phyloP scores from a whole-genome alignment of 495 filamentous ascomycete genomes.

The Annulohypoxylon bovei region DNA sequence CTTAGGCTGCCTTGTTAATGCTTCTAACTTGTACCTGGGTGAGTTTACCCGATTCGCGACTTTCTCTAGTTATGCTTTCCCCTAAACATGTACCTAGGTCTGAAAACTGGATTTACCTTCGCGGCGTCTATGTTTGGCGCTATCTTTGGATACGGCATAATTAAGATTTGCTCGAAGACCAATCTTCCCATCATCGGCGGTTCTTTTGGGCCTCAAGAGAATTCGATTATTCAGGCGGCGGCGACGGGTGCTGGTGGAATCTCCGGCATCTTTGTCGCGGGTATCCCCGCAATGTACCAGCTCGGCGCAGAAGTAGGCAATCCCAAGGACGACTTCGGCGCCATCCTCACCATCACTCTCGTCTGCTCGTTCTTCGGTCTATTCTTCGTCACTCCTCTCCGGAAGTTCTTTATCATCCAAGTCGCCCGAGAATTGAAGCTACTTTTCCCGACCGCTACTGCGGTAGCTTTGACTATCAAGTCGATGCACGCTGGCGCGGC shows the following conservation, averaged over 20 bases:
- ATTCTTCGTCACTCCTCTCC: conserved; percentile 72
- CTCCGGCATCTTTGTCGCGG: conserved; percentile 70
- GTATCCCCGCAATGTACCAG: conserved; percentile 71
- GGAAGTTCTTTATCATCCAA: conserved; percentile 75
- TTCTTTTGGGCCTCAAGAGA: conserved; percentile 68
- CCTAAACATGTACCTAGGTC: conserved; percentile 55
- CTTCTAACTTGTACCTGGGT: conserved; percentile 73
- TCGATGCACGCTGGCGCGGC: conserved; percentile 68
- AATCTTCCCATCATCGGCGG: conserved; percentile 68
- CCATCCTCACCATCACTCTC: conserved; percentile 69
- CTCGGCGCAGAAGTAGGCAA: conserved; percentile 59
- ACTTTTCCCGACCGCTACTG: conserved; percentile 71
- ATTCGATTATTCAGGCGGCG: conserved; percentile 72
- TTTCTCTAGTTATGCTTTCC: not conserved
- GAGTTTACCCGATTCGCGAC: conserved; percentile 25
- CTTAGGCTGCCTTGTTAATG: conserved; percentile 69
- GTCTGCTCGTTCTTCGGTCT: conserved; percentile 74
- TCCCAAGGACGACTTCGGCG: conserved; percentile 65
- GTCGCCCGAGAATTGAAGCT: conserved; percentile 69
- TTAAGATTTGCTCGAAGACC: conserved; percentile 64
- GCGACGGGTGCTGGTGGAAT: conserved; percentile 71
- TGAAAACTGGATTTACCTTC: conserved; percentile 75
- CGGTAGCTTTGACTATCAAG: conserved; percentile 71
- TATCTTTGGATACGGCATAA: conserved; percentile 73
- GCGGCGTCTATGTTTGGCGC: conserved; percentile 67